These are phyloP conservation scores for Podospora australis DNA, from an alignment of 495 filamentous ascomycete species.

Conservation along the genomic window DNA sequence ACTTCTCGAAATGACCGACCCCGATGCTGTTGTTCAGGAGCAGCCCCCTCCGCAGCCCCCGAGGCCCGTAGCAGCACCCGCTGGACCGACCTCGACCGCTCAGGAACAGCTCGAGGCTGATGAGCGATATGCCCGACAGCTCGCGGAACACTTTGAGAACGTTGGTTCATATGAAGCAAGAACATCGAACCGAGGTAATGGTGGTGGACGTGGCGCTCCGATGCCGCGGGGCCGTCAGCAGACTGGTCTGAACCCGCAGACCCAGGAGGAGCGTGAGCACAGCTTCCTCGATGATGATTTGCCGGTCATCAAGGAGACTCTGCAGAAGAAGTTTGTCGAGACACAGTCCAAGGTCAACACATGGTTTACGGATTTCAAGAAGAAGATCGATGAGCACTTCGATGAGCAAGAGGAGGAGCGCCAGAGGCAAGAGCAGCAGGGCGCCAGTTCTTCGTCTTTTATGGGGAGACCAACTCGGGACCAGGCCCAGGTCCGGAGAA, in stretches of 20 bases:
- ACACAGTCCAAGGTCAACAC: constrained; percentile 89
- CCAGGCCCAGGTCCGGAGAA: constrained; percentile 53
- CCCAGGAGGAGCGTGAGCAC: constrained; percentile 53
- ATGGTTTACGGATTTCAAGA: constrained; percentile 86
- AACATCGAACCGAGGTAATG: constrained; percentile 33
- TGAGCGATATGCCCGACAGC: constrained; percentile 87
- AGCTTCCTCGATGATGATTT: constrained; percentile 96
- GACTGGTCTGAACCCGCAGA: constrained; percentile 38
- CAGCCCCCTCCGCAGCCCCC: constrained; percentile 62
- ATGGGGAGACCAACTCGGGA: constrained; percentile 32
- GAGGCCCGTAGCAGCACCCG: constrained; percentile 45
- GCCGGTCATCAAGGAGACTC: constrained; percentile 85
- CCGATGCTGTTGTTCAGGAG: constrained; percentile 66
- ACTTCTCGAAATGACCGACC: constrained; percentile 91
- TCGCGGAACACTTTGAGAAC: constrained; percentile 82
- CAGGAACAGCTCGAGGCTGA: constrained; percentile 82
- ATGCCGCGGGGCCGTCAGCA: constrained; percentile 37
- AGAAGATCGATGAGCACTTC: constrained; percentile 83
- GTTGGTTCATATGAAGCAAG: constrained; percentile 46
- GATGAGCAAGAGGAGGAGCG: constrained; percentile 48
- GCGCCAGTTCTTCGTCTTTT: constrained; percentile 24
- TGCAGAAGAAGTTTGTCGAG: constrained; percentile 90
- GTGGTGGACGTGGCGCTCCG: constrained; percentile 21
- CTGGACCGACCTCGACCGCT: constrained; percentile 47
- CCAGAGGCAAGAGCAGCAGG: constrained; percentile 12